These are phyloP conservation scores for Fraxinus pennsylvanica DNA, from an alignment of 257 asterid genomes.

Conservation along the genomic window DNA sequence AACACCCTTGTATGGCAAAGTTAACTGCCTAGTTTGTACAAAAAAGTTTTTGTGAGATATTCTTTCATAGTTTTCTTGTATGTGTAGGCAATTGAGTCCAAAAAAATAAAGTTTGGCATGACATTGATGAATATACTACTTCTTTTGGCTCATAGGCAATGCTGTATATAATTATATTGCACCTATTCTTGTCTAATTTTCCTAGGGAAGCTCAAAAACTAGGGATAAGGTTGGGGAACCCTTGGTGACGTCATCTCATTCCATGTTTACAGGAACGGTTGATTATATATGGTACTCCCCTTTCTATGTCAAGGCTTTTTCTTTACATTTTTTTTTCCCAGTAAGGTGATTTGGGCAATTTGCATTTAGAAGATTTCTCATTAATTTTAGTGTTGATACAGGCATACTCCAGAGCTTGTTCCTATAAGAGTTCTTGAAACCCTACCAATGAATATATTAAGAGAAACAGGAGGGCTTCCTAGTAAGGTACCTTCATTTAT, in stretches of 20 bases:
- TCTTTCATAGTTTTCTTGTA: conserved; percentile 4
- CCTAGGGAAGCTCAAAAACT: conserved; percentile 63
- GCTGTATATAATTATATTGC: background rate
- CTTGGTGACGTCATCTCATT: conserved; percentile 69
- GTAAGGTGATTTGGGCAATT: background rate
- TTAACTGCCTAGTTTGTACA: conserved; percentile 16
- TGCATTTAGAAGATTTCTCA: background rate
- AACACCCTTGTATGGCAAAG: conserved; percentile 9
- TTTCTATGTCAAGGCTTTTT: background rate
- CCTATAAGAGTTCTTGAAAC: conserved; percentile 82
- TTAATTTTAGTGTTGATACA: conserved; percentile 34
- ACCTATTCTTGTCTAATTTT: conserved; percentile 15
- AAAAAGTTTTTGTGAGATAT: background rate
- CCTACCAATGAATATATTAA: conserved; percentile 45
- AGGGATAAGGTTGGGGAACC: conserved; percentile 84
- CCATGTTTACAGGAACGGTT: conserved; percentile 72
- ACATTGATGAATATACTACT: background rate
- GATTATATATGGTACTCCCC: conserved; percentile 80
- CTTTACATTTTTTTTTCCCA: conserved; percentile 5
- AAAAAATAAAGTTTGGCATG: background rate
- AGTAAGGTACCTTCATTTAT: conserved; percentile 50
- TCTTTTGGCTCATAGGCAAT: background rate
- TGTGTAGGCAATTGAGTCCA: background rate
- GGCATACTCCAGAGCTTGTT: conserved; percentile 76
- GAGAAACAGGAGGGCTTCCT: conserved; percentile 73